phyloP scores from a whole-genome alignment of 2,329 filamentous ascomycete species.

The Fusarium xylarioides region DNA sequence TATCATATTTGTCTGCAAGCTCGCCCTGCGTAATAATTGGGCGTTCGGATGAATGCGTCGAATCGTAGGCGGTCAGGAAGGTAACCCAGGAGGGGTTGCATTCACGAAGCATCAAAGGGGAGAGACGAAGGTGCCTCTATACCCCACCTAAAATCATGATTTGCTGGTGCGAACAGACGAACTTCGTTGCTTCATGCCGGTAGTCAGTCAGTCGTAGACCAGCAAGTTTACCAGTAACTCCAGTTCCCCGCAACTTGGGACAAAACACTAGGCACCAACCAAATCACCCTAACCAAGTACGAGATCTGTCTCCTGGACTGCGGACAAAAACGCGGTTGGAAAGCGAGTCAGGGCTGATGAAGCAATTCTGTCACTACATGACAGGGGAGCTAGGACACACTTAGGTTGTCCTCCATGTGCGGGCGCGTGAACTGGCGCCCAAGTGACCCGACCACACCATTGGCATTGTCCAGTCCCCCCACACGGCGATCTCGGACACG shows the following conservation, averaged over 20 bases:
- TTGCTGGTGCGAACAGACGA: neutral
- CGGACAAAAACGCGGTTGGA: conserved; percentile 19
- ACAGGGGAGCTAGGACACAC: conserved; percentile 33
- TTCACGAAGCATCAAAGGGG: conserved; percentile 23
- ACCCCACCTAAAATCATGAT: conserved; percentile 12
- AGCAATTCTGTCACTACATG: conserved; percentile 32
- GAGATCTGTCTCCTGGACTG: conserved; percentile 4
- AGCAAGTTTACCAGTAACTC: conserved; percentile 1
- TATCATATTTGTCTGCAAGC: conserved; percentile 34
- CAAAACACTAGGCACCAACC: conserved; percentile 1
- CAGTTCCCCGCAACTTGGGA: conserved; percentile 23
- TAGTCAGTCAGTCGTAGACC: conserved; percentile 20
- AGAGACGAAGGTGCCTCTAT: conserved; percentile 13
- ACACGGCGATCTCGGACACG: conserved; percentile 21
- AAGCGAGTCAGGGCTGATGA: conserved; percentile 38
- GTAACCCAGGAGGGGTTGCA: conserved; percentile 34
- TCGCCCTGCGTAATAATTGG: conserved; percentile 35
- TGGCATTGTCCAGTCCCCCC: conserved; percentile 22
- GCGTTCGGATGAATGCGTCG: conserved; percentile 34
- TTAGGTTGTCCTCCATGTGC: conserved; percentile 19
- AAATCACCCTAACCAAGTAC: conserved; percentile 10
- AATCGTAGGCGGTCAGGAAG: conserved; percentile 39
- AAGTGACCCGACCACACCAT: conserved; percentile 27
- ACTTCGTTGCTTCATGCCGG: conserved; percentile 18
- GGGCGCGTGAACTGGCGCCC: conserved; percentile 34